These are phyloP conservation scores for Nakataea oryzae DNA, from an alignment of 2,329 filamentous ascomycete genomes.

Conservation along the genomic window DNA sequence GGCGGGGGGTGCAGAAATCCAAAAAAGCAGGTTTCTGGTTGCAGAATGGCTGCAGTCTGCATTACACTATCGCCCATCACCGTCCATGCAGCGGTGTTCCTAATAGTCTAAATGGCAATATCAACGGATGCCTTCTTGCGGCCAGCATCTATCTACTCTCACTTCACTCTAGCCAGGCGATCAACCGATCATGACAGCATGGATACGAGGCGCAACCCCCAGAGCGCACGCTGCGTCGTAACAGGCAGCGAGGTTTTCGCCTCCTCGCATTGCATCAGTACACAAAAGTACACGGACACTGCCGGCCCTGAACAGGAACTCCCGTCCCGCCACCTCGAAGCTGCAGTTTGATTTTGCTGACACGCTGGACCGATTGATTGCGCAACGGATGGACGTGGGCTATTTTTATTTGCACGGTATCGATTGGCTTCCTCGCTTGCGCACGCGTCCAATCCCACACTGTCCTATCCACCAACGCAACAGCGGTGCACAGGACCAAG, in stretches of 20 bases:
- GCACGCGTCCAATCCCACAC: neutral
- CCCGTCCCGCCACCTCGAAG: neutral
- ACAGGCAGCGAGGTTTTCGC: neutral
- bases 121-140: neutral
- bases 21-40: neutral
- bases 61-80: no score
- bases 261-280: neutral
- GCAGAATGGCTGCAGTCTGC: neutral
- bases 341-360: neutral
- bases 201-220: neutral
- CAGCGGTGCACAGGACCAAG: neutral
- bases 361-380: neutral
- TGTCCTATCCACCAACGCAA: no score
- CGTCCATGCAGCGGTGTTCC: no score
- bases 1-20: neutral
- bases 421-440: no score
- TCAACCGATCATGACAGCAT: neutral
- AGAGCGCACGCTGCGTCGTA: neutral
- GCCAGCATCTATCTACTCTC: neutral
- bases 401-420: neutral
- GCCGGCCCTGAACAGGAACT: neutral
- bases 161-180: neutral
- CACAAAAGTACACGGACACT: neutral
- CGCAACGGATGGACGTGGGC: no score
- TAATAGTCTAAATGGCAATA: neutral